Percentiles rank a stretch among this genome's conserved stretches.
Evolutionary conservation across 257 asterid genomes (phyloP).

Genomic region (Linderniella brevidens): DNA sequence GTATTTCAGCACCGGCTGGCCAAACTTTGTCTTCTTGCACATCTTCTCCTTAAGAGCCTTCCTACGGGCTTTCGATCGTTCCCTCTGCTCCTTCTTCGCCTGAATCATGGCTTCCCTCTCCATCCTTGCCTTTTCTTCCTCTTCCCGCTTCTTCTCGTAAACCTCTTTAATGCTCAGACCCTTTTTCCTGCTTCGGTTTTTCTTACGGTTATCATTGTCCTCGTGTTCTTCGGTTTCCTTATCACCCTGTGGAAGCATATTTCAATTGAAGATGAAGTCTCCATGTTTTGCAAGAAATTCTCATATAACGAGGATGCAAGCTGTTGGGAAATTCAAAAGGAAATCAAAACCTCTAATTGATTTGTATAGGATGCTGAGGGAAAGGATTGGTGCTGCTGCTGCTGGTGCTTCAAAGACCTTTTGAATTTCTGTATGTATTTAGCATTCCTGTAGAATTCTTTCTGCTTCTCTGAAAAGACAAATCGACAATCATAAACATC

Average conservation of each 20-base stretch:
- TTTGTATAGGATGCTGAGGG: constrained; percentile 5
- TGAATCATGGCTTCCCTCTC: constrained; percentile 47
- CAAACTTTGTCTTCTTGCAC: constrained; percentile 76
- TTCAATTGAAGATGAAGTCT: background rate
- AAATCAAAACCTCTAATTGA: constrained; percentile 26
- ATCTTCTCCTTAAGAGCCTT: constrained; percentile 55
- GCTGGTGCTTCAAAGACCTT: constrained; percentile 33
- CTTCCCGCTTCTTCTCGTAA: constrained; percentile 44
- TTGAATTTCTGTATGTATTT: constrained; percentile 50
- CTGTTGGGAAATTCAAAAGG: too few relatives aligned
- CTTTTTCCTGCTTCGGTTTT: constrained; percentile 21
- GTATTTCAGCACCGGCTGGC: constrained; percentile 93
- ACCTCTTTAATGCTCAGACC: constrained; percentile 30
- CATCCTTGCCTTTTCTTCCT: constrained; percentile 41
- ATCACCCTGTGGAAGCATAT: constrained; percentile 21
- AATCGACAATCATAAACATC: constrained; percentile 1
- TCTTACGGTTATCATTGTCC: constrained; percentile 7
- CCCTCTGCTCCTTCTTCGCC: constrained; percentile 41
- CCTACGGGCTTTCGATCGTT: constrained; percentile 42
- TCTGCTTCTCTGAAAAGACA: constrained; percentile 57
- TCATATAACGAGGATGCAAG: too few relatives aligned
- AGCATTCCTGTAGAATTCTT: constrained; percentile 83
- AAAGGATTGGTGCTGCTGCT: constrained; percentile 18
- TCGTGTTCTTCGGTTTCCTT: constrained; percentile 12
- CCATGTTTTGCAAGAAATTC: too few relatives aligned